Evolutionary conservation across 345 rosid genomes (phyloP), one percentile per base, ranked within the genome.

Genomic region (Sapria himalayana): DNA sequence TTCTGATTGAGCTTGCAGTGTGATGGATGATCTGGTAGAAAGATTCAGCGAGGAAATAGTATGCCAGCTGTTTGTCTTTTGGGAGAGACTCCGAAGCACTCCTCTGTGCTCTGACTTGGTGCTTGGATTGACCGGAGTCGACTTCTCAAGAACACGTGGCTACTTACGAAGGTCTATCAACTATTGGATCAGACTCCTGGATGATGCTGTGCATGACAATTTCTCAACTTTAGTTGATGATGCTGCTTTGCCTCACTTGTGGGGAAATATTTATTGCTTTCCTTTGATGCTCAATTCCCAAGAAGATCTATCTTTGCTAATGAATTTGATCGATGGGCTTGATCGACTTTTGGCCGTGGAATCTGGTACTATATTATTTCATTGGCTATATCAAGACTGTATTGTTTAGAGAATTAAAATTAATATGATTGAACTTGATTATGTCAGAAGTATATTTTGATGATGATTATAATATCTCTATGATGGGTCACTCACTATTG

Each of bases 181-280:
- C 37, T 19, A 25, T 14, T 55, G 67, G 65, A 37, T 51, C 46
- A 52, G 29, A 39, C 34, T 33, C 49, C 48, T 59, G 48, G 57
- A 66, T 46, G 56, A 51, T 49, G 51, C 58, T 32, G 51, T 25
- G 41, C 37, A 7, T 19, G 60, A 54, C 45, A 52, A 52, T 27
- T 21, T 37, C 19, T 49, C 58, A 25, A 36, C 61, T 37, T 52
- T 48, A 35, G 38, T 66, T 55, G 65, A 58, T 27, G 45, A 52
- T 45, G 35, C 57, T 20, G 49, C 61, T 41, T 54, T 86, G 68
- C 74, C 93, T 57, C 29, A 37, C 33, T 57, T 78, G 17, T 78
- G 94, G 93, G 91, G 78, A 66, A 58, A 50, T 19, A 57, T 76
- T 34, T 57, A 62, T 22, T 78, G 94, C 67, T 76, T 59, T 68